These are phyloP conservation scores for Allomyces arbusculus DNA, from an alignment of 192 early-diverging fungal genomes.

Conservation along the genomic window DNA sequence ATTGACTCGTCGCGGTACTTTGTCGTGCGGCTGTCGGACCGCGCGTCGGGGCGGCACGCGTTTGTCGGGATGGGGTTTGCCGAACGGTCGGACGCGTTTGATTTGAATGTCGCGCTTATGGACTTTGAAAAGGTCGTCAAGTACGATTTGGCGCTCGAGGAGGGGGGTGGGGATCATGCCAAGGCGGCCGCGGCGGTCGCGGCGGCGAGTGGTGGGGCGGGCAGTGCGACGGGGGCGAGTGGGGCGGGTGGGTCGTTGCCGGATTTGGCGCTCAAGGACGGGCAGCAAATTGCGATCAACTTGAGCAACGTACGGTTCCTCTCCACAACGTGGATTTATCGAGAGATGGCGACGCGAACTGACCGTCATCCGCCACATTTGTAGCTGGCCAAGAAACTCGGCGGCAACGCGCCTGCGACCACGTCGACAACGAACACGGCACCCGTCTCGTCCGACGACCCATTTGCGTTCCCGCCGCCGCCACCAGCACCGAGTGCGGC, in stretches of 20 bases:
- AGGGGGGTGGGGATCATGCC: too few relatives aligned
- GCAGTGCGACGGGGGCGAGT: neutral
- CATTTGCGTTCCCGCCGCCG: neutral
- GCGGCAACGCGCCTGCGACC: neutral
- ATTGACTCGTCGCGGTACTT: constrained; percentile 70
- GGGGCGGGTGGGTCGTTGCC: neutral
- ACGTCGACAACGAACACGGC: neutral
- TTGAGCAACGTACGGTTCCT: constrained; percentile 12
- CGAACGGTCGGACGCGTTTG: constrained; percentile 63
- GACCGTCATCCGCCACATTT: neutral
- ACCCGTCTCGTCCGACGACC: neutral
- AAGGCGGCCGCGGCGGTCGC: neutral
- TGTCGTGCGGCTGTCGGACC: constrained; percentile 52
- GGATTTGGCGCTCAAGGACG: constrained; percentile 32
- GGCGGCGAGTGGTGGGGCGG: neutral
- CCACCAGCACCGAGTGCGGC: neutral
- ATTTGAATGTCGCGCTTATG: constrained; percentile 76
- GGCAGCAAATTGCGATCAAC: constrained; percentile 28
- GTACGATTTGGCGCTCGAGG: neutral
- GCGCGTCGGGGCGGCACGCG: constrained; percentile 48
- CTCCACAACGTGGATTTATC: neutral
- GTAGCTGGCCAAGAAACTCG: neutral
- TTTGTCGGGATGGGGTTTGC: constrained; percentile 71
- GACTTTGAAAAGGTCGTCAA: constrained; percentile 48
- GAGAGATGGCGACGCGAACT: neutral